Evolutionary conservation across 768 basidiomycete genomes (phyloP).

Genomic region (Baorangia bicolor): DNA sequence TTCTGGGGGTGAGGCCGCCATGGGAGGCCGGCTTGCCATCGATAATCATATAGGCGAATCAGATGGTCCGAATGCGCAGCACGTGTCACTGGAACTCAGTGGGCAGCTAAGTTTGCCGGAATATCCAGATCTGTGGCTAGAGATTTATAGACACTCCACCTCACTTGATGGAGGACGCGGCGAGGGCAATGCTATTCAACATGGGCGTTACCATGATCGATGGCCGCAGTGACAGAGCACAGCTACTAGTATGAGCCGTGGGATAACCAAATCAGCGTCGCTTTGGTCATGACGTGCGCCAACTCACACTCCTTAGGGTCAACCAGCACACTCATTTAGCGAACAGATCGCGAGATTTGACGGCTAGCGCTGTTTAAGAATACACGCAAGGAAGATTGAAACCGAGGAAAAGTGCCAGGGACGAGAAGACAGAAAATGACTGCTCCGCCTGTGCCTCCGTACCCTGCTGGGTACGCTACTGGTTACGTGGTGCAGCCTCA

Average conservation of each 20-base stretch:
- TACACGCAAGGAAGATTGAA: too few species aligned
- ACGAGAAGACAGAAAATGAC: conserved; percentile 10
- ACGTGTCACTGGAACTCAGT: too few species aligned
- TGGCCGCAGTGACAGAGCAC: neutral
- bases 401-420: too few species aligned
- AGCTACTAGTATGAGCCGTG: neutral
- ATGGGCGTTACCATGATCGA: neutral
- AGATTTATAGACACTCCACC: neutral
- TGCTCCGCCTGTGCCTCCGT: conserved; percentile 34
- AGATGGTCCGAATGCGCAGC: too few species aligned
- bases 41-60: neutral
- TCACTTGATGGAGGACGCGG: neutral
- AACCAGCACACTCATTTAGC: neutral
- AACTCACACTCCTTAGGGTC: too few species aligned
- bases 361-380: neutral
- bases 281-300: neutral
- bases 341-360: neutral
- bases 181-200: neutral
- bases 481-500: conserved; percentile 10
- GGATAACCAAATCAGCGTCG: neutral
- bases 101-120: too few species aligned
- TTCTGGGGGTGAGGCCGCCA: too few species aligned
- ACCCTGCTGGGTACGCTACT: conserved; percentile 12
- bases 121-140: too few species aligned
- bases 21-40: neutral